These are phyloP conservation scores for Diatrype stigma DNA, from an alignment of 2,329 filamentous ascomycete species.

Conservation along the genomic window DNA sequence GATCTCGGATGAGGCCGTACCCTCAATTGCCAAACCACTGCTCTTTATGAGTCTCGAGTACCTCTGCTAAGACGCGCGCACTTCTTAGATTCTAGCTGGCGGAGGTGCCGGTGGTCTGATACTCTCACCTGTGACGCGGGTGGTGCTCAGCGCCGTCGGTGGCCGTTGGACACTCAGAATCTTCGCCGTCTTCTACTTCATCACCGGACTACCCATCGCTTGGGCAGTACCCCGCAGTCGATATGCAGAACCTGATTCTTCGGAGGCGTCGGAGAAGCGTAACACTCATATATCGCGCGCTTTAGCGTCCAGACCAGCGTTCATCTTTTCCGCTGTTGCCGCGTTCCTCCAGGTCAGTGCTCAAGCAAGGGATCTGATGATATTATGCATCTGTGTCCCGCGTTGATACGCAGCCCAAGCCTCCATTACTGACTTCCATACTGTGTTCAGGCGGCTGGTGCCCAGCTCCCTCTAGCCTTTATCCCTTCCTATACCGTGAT, in stretches of 20 bases:
- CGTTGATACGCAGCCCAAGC: too few species aligned
- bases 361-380: neutral
- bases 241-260: conserved; percentile 25
- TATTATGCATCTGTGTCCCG: conserved; percentile 5
- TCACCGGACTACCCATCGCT: conserved; percentile 35
- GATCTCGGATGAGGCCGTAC: too few species aligned
- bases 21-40: too few species aligned
- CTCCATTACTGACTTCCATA: too few species aligned
- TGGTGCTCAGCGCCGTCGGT: conserved; percentile 37
- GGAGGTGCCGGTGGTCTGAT: conserved; percentile 39
- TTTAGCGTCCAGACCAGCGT: conserved; percentile 33
- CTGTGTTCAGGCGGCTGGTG: conserved; percentile 40
- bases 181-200: conserved; percentile 32
- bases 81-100: conserved; percentile 32
- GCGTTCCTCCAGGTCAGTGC: conserved; percentile 32
- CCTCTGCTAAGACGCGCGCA: conserved; percentile 3
- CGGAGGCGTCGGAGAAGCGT: conserved; percentile 19
- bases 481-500: conserved; percentile 42
- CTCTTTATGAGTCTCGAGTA: too few species aligned
- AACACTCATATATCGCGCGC: conserved; percentile 34
- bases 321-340: conserved; percentile 37
- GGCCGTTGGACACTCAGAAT: conserved; percentile 40
- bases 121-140: conserved; percentile 35
- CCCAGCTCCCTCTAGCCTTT: conserved; percentile 43
- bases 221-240: conserved; percentile 35